Evolutionary conservation across 2,329 filamentous ascomycete genomes (phyloP), one percentile per base, ranked within the genome.

Genomic region (Apiospora arundinis): DNA sequence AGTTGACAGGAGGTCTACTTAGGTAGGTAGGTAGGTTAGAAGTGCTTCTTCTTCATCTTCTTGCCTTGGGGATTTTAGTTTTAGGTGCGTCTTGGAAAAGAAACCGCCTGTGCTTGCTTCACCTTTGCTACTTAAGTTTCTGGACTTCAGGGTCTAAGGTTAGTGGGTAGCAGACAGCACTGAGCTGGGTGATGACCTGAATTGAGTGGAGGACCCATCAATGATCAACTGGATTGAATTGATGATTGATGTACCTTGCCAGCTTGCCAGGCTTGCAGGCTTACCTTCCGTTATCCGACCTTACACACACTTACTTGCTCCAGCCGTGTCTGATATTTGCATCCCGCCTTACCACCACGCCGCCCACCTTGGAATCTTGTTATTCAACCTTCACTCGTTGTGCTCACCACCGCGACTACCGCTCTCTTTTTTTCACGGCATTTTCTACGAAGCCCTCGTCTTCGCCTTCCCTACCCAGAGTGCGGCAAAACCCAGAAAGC

Each of bases 321-420:
- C 32, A 63, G 28, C 52, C 52, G 56, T 63, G 56, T 63, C 56
- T 63, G 56, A 63, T 63, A 63, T 63, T 63, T 63, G 32, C 56
- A 63, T 63, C 56, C 56, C 56, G 56, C 56, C 56, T 63, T 63
- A 63, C 56, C 56, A 63, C 56, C 28, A 63, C 56, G 56, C 56
- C 9, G 56, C 56, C 56, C 56, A 63, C 28, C 28, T 63, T n/a
- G 56, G 56, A 63, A 23, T 63, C 37, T 32, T 40, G 32, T 63
- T 63, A 63, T 63, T 40, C 56, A 63, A 63, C 56, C 56, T 63
- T 63, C 21, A 40, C 56, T 40, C 28, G 56, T 21, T 40, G 56
- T 63, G 56, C 56, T 63, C 56, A 63, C 56, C 56, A 40, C 32
- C 56, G 56, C 28, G 8, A 63, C n/a, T 63, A 14, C 56, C 56